Conservation (phyloP, 73 alveolate species). For the Symbiodinium pilosum region DNA sequence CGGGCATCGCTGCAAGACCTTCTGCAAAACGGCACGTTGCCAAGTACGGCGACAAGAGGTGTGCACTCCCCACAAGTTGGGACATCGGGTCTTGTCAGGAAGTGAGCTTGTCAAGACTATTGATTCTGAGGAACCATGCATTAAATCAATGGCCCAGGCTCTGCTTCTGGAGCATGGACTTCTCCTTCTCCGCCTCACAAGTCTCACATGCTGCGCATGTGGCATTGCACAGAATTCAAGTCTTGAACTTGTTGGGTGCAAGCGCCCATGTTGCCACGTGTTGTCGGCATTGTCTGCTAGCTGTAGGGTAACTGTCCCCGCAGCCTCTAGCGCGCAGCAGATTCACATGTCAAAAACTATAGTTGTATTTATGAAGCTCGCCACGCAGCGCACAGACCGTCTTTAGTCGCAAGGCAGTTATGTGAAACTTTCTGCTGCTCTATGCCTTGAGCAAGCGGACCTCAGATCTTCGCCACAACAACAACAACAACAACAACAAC, state of each 20-base stretch:
- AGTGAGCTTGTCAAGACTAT: neutral
- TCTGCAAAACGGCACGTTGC: neutral
- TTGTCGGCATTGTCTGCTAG: too few species aligned
- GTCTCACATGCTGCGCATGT: neutral
- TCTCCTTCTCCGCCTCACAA: neutral
- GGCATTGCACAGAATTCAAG: neutral
- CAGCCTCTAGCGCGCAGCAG: neutral
- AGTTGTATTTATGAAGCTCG: neutral
- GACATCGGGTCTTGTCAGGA: neutral
- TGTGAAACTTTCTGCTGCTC: neutral
- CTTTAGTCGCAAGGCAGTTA: neutral
- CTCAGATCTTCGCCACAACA: neutral
- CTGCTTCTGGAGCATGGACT: neutral
- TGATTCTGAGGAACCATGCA: too few species aligned
- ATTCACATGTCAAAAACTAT: neutral
- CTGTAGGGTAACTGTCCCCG: neutral
- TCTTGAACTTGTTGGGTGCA: neutral
- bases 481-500: neutral
- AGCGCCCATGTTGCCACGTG: neutral
- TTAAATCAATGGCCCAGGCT: neutral
- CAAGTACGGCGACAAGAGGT: neutral
- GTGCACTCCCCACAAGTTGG: neutral
- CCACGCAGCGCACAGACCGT: neutral
- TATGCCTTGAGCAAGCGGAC: neutral
- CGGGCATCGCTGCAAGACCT: neutral